Percentiles rank a stretch among this genome's conserved stretches.
Evolutionary conservation across 176 grass and related monocot genomes (phyloP).

Genomic region (Triticum dicoccoides): DNA sequence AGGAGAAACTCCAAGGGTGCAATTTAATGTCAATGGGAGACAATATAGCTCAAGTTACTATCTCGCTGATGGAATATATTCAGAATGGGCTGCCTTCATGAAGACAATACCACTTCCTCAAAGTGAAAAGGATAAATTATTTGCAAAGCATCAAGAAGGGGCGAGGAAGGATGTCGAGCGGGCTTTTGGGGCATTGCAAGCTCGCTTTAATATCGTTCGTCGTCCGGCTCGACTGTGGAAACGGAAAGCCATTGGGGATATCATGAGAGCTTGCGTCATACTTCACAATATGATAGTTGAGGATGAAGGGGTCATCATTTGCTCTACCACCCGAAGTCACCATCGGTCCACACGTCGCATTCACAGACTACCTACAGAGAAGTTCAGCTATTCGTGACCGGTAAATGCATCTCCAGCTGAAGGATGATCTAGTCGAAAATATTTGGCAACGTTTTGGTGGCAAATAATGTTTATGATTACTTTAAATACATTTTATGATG

Average conservation of each 20-base stretch:
- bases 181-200: background rate
- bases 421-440: background rate
- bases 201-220: background rate
- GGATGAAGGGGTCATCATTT: background rate
- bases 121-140: background rate
- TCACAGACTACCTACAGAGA: background rate
- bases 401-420: background rate
- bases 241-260: background rate
- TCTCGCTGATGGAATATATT: too few species aligned
- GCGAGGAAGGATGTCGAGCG: background rate
- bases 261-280: background rate
- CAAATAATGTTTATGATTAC: background rate
- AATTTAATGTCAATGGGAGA: too few species aligned
- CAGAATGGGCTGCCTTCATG: too few species aligned
- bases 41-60: too few species aligned
- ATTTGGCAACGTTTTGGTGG: background rate
- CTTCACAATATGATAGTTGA: conserved; percentile 8
- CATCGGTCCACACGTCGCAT: background rate
- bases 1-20: too few species aligned
- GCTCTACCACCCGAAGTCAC: conserved; percentile 10
- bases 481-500: background rate
- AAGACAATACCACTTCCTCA: too few species aligned
- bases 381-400: background rate
- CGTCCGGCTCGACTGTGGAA: background rate
- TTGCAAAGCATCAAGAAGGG: background rate